Conservation (phyloP, 2,329 filamentous ascomycete species). For the Penicillium palitans region DNA sequence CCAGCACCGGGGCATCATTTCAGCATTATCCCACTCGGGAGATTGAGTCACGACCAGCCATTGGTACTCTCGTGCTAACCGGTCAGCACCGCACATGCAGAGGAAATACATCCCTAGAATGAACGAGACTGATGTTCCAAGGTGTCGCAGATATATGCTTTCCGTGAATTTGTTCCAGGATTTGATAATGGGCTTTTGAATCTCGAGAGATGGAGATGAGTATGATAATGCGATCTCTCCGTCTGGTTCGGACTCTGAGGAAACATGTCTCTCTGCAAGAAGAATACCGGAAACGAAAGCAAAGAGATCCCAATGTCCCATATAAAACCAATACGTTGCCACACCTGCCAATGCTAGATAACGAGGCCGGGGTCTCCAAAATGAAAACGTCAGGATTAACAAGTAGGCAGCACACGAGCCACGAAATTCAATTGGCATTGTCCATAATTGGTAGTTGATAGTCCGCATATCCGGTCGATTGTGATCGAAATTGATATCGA, state of each 20-base stretch:
- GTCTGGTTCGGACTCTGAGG: not conserved
- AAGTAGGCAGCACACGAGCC: slow-evolving; percentile 5
- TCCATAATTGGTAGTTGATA: slow-evolving; percentile 3
- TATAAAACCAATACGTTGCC: slow-evolving; percentile 3
- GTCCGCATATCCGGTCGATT: not conserved
- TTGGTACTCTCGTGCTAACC: not conserved
- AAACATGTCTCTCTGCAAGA: slow-evolving; percentile 1
- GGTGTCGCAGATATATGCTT: not conserved
- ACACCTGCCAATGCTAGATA: not conserved
- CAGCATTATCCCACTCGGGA: slow-evolving; percentile 1
- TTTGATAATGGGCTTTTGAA: not conserved
- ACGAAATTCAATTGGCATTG: slow-evolving; percentile 5
- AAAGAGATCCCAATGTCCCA: slow-evolving; percentile 10
- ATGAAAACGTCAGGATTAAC: not conserved
- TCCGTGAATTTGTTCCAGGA: not conserved
- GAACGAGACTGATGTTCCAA: not conserved
- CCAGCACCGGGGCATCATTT: slow-evolving; percentile 3
- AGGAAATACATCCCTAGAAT: slow-evolving; percentile 2
- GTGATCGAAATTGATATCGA: slow-evolving; percentile 2
- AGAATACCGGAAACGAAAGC: not conserved
- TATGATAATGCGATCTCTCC: not conserved
- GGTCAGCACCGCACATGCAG: not conserved
- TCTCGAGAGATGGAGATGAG: not conserved
- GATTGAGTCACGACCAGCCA: not conserved
- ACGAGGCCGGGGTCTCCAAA: not conserved